Base-by-base conservation (phyloP, 352 stramenopile genomes). In the Globisporangium okanoganense region DNA sequence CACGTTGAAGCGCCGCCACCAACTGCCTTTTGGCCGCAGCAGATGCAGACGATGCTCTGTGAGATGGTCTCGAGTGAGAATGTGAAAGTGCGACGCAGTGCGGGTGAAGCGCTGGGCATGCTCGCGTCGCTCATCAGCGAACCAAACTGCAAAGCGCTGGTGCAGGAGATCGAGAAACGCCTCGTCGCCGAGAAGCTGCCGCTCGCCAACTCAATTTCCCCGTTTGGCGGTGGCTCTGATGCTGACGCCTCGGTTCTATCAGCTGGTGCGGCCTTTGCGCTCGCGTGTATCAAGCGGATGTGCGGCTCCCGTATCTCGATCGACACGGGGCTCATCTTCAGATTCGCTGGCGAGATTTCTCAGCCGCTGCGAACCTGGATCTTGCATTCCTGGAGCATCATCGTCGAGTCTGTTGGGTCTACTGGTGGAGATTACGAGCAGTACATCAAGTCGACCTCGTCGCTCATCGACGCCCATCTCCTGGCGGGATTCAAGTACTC, bases 301-400 rank as follows among this genome's bases (percentile, higher is more conserved):
- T 95, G 86, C 63, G 86, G 86, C 0, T 94, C 83, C 6, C 73
- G 80, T 3, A 79, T 92, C n/a, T 74, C 74, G 3, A 77, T 95
- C 8, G 85, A 95, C 56, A 88, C 82, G 3, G 72, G 71, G 7
- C 65, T 95, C 16, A 86, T 95, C 58, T 89, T 90, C 40, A 70
- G 76, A 0, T 83, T 92, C 67, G 78, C 78, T 1, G 67, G 73
- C 2, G 84, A 94, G 33, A 79, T 80, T 27, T 74, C 71, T 8
- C 85, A 95, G 56, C 86, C 86, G 24, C 38, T 94, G n/a, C 83
- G 86, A 12, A 89, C 82, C 13, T 95, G 84, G 86, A 87, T 91
- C 49, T 61, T 95, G 48, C 79, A 94, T 65, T 78, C 84, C 18
- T 95, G 86, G 86, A 85, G 83, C 56, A 84, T 94, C 44, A 78